phyloP scores from a whole-genome alignment of 106 monocot species.

The Allium sativum region DNA sequence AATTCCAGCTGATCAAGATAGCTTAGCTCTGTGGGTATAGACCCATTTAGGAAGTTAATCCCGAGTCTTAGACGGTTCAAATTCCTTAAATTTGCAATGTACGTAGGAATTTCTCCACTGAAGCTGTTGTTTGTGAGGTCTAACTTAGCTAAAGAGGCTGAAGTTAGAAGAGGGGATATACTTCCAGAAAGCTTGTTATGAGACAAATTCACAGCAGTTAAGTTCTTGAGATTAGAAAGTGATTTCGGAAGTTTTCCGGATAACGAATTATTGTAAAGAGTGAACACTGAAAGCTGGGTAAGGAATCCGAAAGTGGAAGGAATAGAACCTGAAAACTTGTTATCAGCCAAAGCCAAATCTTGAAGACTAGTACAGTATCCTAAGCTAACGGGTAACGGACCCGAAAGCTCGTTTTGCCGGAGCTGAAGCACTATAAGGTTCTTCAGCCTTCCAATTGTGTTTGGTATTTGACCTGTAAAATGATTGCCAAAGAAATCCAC shows the following conservation, averaged over 20 bases:
- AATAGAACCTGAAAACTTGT: constrained; percentile 51
- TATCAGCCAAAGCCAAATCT: constrained; percentile 64
- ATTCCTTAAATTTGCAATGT: constrained; percentile 24
- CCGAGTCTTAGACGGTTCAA: constrained; percentile 55
- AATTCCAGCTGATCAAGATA: constrained; percentile 35
- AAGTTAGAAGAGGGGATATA: constrained; percentile 46
- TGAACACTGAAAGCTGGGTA: constrained; percentile 40
- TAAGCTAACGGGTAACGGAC: constrained; percentile 64
- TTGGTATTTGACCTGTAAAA: constrained; percentile 57
- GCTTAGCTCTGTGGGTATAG: constrained; percentile 42
- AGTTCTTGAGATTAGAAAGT: constrained; percentile 35
- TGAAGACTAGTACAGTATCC: constrained; percentile 61
- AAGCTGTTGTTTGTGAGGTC: constrained; percentile 88
- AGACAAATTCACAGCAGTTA: constrained; percentile 66
- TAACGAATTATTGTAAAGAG: constrained; percentile 84
- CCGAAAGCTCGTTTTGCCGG: constrained; percentile 77
- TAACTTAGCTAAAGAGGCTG: constrained; percentile 26
- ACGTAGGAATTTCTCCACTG: constrained; percentile 49
- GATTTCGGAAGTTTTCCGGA: constrained; percentile 55
- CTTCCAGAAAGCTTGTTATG: constrained; percentile 74
- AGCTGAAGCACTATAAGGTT: constrained; percentile 65
- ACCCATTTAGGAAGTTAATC: constrained; percentile 48
- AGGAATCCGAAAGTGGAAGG: constrained; percentile 49
- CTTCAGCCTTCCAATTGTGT: constrained; percentile 49
- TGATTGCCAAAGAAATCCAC: constrained; percentile 86